These are phyloP conservation scores for Lanmaoa rubissima DNA, from an alignment of 768 basidiomycete species.

Conservation along the genomic window DNA sequence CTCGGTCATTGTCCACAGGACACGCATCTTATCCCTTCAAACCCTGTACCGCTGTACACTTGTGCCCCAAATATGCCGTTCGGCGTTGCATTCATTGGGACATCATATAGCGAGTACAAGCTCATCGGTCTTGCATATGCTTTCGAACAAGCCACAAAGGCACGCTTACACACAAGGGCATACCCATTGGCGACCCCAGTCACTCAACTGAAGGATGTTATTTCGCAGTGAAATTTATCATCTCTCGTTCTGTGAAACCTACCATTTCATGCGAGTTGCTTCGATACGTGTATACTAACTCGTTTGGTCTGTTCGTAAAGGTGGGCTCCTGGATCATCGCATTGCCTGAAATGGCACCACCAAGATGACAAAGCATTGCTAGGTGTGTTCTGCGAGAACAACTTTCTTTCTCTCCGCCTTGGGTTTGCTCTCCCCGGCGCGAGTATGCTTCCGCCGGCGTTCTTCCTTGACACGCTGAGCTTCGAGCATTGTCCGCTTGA, in stretches of 20 bases:
- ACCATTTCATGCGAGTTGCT: background rate
- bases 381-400: slow-evolving; percentile 74
- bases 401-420: slow-evolving; percentile 89
- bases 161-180: slow-evolving; percentile 46
- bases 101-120: slow-evolving; percentile 57
- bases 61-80: slow-evolving; percentile 52
- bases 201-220: slow-evolving; percentile 45
- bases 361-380: slow-evolving; percentile 18
- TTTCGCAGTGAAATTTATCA: slow-evolving; percentile 12
- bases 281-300: slow-evolving; percentile 1
- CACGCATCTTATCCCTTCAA: slow-evolving; percentile 37
- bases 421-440: slow-evolving; percentile 82
- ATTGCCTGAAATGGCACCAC: slow-evolving; percentile 7
- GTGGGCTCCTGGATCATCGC: background rate
- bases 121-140: slow-evolving; percentile 60
- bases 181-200: slow-evolving; percentile 53
- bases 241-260: background rate
- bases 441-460: slow-evolving; percentile 83
- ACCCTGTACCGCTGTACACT: slow-evolving; percentile 40
- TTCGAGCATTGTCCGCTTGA: slow-evolving; percentile 93
- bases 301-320: background rate
- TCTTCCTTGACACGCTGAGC: slow-evolving; percentile 90
- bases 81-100: slow-evolving; percentile 60
- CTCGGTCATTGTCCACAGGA: slow-evolving; percentile 57
- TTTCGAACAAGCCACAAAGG: slow-evolving; percentile 63